Evolutionary conservation across 2,329 filamentous ascomycete genomes (phyloP).

Genomic region (Parasarocladium wereldwijsianum): DNA sequence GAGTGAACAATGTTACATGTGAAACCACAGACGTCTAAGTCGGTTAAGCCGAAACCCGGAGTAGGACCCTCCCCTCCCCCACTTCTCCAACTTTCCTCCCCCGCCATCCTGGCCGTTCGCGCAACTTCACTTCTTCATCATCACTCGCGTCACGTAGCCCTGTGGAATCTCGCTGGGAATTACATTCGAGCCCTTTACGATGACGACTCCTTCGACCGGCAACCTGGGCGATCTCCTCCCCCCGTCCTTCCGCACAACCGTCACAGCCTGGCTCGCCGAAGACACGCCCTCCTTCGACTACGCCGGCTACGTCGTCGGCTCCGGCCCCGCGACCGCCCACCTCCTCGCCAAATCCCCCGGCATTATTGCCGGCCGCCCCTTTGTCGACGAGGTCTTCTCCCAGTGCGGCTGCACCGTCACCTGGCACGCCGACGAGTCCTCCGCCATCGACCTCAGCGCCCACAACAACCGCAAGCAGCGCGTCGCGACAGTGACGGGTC

Average conservation of each 20-base stretch:
- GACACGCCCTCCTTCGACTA: slow-evolving; percentile 96
- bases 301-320: slow-evolving; percentile 89
- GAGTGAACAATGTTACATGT: too few relatives aligned
- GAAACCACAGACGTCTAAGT: too few relatives aligned
- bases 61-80: too few relatives aligned
- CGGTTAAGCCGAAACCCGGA: too few relatives aligned
- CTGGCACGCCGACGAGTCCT: slow-evolving; percentile 74
- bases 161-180: too few relatives aligned
- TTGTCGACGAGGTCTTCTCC: slow-evolving; percentile 84
- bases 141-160: too few relatives aligned
- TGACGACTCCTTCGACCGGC: slow-evolving; percentile 16
- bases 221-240: slow-evolving; percentile 59
- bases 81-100: too few relatives aligned
- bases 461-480: slow-evolving; percentile 31
- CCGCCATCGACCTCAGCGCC: slow-evolving; percentile 45
- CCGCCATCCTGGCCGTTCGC: too few relatives aligned
- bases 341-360: slow-evolving; percentile 60
- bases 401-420: slow-evolving; percentile 85
- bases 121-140: too few relatives aligned
- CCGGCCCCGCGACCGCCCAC: slow-evolving; percentile 45
- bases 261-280: slow-evolving; percentile 81
- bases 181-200: too few relatives aligned
- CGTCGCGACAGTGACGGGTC: slow-evolving; percentile 73
- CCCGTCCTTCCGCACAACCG: slow-evolving; percentile 65
- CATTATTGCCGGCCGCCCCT: slow-evolving; percentile 80